Conservation (phyloP, 495 filamentous ascomycete species). For the Aspergillus egyptiacus region DNA sequence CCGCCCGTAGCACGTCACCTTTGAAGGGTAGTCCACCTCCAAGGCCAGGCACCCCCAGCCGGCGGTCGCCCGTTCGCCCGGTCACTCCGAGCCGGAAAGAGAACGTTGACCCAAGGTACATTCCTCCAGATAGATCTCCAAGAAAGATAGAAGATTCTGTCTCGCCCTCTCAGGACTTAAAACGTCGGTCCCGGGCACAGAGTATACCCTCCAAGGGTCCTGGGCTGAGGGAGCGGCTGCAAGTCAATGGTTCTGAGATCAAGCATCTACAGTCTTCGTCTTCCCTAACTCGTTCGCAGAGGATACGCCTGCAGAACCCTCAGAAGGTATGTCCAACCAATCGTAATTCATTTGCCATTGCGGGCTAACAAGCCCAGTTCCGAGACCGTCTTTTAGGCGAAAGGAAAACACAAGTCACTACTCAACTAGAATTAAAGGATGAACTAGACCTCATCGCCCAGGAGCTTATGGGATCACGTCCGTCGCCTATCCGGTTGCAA, state of each 20-base stretch:
- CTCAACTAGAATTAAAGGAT: conserved; percentile 60
- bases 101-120: conserved; percentile 40
- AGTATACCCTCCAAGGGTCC: conserved; percentile 43
- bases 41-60: conserved; percentile 30
- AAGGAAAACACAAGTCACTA: conserved; percentile 62
- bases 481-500: conserved; percentile 25
- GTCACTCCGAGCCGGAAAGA: conserved; percentile 53
- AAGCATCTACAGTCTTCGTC: conserved; percentile 33
- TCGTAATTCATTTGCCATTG: neutral
- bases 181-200: conserved; percentile 47
- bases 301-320: conserved; percentile 79
- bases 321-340: conserved; percentile 54
- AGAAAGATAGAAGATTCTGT: conserved; percentile 35
- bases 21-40: conserved; percentile 27
- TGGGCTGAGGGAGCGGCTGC: conserved; percentile 48
- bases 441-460: conserved; percentile 79
- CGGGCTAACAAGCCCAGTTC: conserved; percentile 37
- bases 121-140: conserved; percentile 27
- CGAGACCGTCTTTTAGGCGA: conserved; percentile 83
- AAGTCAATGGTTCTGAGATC: conserved; percentile 32
- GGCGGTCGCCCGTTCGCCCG: conserved; percentile 37
- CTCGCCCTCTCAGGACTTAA: conserved; percentile 38
- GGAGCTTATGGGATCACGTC: conserved; percentile 64
- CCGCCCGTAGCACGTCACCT: conserved; percentile 28
- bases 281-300: conserved; percentile 46